These are phyloP conservation scores for Gillenia trifoliata DNA, from an alignment of 306 rosid genomes.

Conservation along the genomic window DNA sequence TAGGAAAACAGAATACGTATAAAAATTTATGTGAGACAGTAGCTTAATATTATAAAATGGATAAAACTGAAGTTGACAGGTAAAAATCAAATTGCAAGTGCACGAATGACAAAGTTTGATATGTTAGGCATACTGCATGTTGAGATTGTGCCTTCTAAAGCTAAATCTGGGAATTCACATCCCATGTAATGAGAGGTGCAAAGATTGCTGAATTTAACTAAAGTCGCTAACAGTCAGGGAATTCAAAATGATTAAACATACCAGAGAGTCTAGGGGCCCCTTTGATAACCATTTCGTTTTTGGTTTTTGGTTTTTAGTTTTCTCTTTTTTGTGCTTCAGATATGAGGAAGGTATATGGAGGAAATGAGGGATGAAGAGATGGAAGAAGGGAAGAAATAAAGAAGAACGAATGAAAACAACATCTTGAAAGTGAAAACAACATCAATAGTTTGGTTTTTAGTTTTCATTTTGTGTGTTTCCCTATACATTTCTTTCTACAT, in stretches of 20 bases:
- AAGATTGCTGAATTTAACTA: background rate
- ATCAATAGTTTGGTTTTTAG: background rate
- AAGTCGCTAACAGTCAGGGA: background rate
- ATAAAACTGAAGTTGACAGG: background rate
- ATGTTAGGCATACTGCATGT: background rate
- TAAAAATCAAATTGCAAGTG: background rate
- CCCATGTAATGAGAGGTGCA: conserved; percentile 3
- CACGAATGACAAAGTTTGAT: background rate
- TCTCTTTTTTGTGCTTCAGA: no score
- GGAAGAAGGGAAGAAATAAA: background rate
- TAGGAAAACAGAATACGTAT: background rate
- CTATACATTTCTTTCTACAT: background rate
- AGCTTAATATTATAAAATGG: background rate
- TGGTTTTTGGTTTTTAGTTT: no score
- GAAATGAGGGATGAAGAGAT: background rate
- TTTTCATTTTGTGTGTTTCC: background rate
- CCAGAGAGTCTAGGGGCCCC: background rate
- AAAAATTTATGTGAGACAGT: background rate
- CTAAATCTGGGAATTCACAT: background rate
- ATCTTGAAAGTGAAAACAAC: background rate
- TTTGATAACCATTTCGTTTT: background rate
- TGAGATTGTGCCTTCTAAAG: conserved; percentile 12
- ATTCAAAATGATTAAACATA: background rate
- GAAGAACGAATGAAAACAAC: background rate
- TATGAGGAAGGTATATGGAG: no score